Evolutionary conservation across 208 protist species (phyloP).

Genomic region (Wallacemonas sp.): DNA sequence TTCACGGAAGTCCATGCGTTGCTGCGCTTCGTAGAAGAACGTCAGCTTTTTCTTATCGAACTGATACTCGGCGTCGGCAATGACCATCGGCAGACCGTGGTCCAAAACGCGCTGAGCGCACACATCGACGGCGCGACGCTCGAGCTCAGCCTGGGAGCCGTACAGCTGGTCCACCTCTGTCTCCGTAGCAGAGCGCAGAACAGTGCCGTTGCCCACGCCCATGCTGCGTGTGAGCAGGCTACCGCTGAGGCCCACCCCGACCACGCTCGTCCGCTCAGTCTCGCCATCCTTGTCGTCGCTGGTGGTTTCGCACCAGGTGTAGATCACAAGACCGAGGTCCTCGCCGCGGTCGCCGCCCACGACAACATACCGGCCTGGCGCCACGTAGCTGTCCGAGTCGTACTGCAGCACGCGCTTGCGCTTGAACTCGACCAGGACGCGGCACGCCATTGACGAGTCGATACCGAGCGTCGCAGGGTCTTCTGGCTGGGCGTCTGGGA

Average conservation of each 20-base stretch:
- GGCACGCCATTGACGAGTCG: constrained; percentile 44
- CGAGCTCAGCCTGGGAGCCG: constrained; percentile 71
- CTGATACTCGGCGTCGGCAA: constrained; percentile 92
- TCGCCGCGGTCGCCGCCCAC: constrained; percentile 88
- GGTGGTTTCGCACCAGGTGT: constrained; percentile 70
- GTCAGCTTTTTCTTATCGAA: constrained; percentile 93
- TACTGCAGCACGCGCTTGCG: constrained; percentile 84
- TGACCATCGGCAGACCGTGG: constrained; percentile 81
- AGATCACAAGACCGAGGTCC: constrained; percentile 85
- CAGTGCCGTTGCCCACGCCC: constrained; percentile 74
- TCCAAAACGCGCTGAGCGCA: constrained; percentile 81
- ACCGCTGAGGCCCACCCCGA: constrained; percentile 60
- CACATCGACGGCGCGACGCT: constrained; percentile 80
- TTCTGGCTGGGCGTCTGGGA: constrained; percentile 38
- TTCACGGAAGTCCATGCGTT: constrained; percentile 89
- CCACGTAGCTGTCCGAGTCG: constrained; percentile 70
- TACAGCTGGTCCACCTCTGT: constrained; percentile 73
- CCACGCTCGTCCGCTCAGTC: constrained; percentile 24
- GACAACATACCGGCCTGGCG: constrained; percentile 81
- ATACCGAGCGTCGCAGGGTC: constrained; percentile 58
- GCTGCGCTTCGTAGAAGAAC: constrained; percentile 89
- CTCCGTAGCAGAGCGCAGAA: constrained; percentile 66
- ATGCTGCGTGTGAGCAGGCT: constrained; percentile 59
- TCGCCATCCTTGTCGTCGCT: background rate
- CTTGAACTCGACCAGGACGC: constrained; percentile 93